Evolutionary conservation across 108 stramenopile genomes (phyloP).

Genomic region (Nitzschia inconspicua): DNA sequence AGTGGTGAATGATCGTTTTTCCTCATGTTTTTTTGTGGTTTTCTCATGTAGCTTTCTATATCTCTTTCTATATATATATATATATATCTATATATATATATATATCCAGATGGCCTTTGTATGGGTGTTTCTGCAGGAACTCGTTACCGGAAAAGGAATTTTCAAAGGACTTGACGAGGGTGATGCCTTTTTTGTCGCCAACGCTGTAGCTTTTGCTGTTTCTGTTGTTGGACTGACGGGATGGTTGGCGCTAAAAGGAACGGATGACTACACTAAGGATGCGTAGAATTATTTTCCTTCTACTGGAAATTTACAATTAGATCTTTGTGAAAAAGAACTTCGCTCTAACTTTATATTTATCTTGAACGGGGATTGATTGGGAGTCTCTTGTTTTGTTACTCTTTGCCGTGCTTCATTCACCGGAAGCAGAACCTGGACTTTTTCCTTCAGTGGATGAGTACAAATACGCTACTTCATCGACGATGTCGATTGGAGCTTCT

Average conservation of each 20-base stretch:
- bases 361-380: no score
- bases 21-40: background rate
- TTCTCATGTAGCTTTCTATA: background rate
- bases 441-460: background rate
- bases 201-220: conserved; percentile 41
- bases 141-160: conserved; percentile 78
- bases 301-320: no score
- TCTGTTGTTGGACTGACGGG: conserved; percentile 59
- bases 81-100: background rate
- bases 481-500: conserved; percentile 1
- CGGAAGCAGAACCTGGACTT: no score
- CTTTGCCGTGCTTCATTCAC: no score
- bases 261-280: conserved; percentile 50
- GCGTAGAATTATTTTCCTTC: no score
- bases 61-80: background rate
- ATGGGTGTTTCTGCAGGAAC: conserved; percentile 74
- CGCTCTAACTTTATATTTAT: no score
- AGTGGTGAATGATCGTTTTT: background rate
- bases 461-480: conserved; percentile 9
- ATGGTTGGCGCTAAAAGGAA: conserved; percentile 69
- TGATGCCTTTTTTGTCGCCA: conserved; percentile 45
- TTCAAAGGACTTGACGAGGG: conserved; percentile 74
- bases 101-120: conserved; percentile 73
- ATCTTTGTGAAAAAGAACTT: no score
- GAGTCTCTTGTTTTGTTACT: no score